Percentiles rank a stretch among this genome's conserved stretches.
These are phyloP conservation scores for Neurospora sublineolata DNA, from an alignment of 495 filamentous ascomycete species.

Conservation along the genomic window DNA sequence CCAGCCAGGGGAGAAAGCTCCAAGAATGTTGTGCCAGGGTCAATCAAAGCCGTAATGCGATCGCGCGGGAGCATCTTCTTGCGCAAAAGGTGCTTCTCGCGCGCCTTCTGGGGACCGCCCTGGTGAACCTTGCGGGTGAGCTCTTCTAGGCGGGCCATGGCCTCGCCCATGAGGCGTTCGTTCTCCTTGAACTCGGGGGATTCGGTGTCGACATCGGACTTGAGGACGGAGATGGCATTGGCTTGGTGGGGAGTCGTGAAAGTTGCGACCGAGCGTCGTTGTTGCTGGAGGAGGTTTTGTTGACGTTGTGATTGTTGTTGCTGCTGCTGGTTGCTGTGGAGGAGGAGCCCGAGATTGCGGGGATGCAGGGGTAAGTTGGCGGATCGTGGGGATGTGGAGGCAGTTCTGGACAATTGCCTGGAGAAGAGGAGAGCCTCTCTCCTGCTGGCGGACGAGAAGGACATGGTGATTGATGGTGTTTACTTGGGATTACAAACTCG, in stretches of 20 bases:
- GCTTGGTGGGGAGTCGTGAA: slow-evolving; percentile 61
- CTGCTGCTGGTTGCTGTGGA: slow-evolving; percentile 8
- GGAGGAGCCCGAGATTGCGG: slow-evolving; percentile 3
- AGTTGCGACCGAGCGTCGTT: slow-evolving; percentile 38
- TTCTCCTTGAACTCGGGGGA: slow-evolving; percentile 77
- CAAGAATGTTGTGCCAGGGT: slow-evolving; percentile 81
- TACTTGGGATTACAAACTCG: not conserved
- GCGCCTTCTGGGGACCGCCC: slow-evolving; percentile 73
- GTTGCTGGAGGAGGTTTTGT: slow-evolving; percentile 14
- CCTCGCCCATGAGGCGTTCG: slow-evolving; percentile 60
- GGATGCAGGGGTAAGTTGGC: slow-evolving; percentile 1
- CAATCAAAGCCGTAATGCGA: slow-evolving; percentile 75
- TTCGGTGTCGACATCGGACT: slow-evolving; percentile 61
- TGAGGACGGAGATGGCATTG: slow-evolving; percentile 63
- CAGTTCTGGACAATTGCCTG: slow-evolving; percentile 24
- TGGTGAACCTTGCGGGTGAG: slow-evolving; percentile 60
- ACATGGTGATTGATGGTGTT: slow-evolving; percentile 12
- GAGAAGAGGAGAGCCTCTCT: slow-evolving; percentile 26
- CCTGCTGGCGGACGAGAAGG: slow-evolving; percentile 20
- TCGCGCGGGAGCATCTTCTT: slow-evolving; percentile 95
- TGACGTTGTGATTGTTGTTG: slow-evolving; percentile 12
- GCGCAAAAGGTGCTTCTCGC: slow-evolving; percentile 75
- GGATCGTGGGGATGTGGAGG: not conserved
- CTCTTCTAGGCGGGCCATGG: slow-evolving; percentile 50
- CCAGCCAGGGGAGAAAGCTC: slow-evolving; percentile 84